These are phyloP conservation scores for Neurospora sp. DNA, from an alignment of 495 filamentous ascomycete genomes.

Conservation along the genomic window DNA sequence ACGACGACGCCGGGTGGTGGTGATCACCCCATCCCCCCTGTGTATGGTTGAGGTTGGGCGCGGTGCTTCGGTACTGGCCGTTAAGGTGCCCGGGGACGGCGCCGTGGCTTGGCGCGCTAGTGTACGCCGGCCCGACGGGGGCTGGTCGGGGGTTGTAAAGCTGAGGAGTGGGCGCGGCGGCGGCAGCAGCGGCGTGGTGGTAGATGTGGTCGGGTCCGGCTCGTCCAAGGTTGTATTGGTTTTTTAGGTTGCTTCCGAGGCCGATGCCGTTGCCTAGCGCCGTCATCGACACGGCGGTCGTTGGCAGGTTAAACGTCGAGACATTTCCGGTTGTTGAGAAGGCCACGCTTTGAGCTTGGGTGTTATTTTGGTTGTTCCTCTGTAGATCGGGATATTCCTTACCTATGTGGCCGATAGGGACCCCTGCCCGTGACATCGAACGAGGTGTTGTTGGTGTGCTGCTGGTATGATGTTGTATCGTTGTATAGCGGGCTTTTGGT, in stretches of 20 bases:
- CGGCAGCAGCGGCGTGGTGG: conserved; percentile 6
- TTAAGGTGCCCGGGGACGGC: conserved; percentile 17
- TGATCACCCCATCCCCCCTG: neutral
- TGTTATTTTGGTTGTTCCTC: conserved; percentile 32
- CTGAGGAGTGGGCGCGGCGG: conserved; percentile 22
- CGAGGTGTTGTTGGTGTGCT: conserved; percentile 8
- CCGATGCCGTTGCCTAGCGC: conserved; percentile 5
- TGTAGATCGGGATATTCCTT: conserved; percentile 26
- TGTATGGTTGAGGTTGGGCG: neutral
- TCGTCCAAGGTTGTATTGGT: conserved; percentile 12
- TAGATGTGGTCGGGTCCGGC: conserved; percentile 1
- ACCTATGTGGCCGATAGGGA: conserved; percentile 36
- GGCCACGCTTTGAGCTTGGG: conserved; percentile 27
- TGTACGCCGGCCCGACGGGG: conserved; percentile 18
- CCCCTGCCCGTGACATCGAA: conserved; percentile 22
- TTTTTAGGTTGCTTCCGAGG: conserved; percentile 2
- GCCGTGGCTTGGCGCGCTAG: conserved; percentile 11
- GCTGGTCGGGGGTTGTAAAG: conserved; percentile 26
- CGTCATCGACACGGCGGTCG: conserved; percentile 1
- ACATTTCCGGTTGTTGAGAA: conserved; percentile 24
- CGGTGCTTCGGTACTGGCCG: conserved; percentile 23
- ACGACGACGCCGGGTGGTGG: conserved; percentile 6
- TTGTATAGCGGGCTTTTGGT: conserved; percentile 30
- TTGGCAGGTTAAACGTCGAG: conserved; percentile 28
- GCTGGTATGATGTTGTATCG: conserved; percentile 20